Base-by-base conservation (phyloP, 192 early-diverging fungal genomes). In the Podila minutissima region DNA sequence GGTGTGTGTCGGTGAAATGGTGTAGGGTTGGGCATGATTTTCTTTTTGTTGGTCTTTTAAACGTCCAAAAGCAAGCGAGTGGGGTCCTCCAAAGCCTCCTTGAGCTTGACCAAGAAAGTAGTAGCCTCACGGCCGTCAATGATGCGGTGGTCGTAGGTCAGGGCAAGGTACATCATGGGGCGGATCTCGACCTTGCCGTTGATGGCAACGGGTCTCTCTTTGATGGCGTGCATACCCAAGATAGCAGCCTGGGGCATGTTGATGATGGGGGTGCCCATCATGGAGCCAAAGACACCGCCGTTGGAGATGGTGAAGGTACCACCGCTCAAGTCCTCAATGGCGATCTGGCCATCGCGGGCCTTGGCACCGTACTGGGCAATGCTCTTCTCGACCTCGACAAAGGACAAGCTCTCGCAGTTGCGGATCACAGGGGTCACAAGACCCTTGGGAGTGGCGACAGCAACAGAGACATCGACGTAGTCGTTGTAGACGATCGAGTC, bases 261-360 rank as follows among this genome's bases (percentile, higher is more conserved):
- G 85, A 99, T 97, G 83, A 99, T 98, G 62, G 98, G 98, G 15
- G 98, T 99, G 50, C 98, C 98, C 83, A 92, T 93, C 68, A 99
- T 85, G 31, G 98, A 99, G 48, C 98, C 98, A 85, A 97, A 99
- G 49, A 98, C 96, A 58, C 98, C 98, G 67, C 98, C 98, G 90
- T 99, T 99, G 41, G 96, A 98, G 66, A 99, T 97, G 71, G 98
- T 99, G 84, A 99, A 99, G 61, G 98, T 99, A 71, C 98, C 98
- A 46, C 98, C 98, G 59, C 94, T 89, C 90, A 99, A 91, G 83
- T 99, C 98, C 88, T 99, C 98, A 77, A 99, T 93, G 26, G 96
- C 93, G 87, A 99, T 96, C 75, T 92, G 92, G 82, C 96, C 96
- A 79, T 97, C 95, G 55, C 94, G 91, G 41, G 98, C 98, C 94